Conservation (phyloP, 2,329 filamentous ascomycete species). For the Hypoxylon sp. region DNA sequence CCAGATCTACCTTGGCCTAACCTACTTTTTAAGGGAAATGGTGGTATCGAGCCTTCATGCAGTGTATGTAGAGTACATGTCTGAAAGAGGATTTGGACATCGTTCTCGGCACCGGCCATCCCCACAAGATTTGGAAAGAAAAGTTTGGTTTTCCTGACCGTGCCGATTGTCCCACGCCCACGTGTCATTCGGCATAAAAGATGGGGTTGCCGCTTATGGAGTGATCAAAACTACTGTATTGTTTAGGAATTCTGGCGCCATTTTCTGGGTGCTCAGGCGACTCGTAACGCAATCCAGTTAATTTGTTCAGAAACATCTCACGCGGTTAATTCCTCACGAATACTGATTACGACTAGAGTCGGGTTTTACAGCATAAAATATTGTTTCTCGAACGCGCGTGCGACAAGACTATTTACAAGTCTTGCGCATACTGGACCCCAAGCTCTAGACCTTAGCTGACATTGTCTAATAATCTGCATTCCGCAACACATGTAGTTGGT, state of each 20-base stretch:
- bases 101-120: conserved; percentile 29
- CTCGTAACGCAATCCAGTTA: conserved; percentile 4
- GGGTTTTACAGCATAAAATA: conserved; percentile 16
- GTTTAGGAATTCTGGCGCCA: conserved; percentile 12
- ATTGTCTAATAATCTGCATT: conserved; percentile 17
- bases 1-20: conserved; percentile 1
- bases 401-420: conserved; percentile 3
- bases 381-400: conserved; percentile 17
- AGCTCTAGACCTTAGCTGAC: conserved; percentile 5
- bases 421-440: not conserved
- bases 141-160: conserved; percentile 20
- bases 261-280: not conserved
- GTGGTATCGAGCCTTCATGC: not conserved
- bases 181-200: conserved; percentile 28
- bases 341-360: conserved; percentile 11
- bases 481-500: not conserved
- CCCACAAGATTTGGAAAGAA: conserved; percentile 15
- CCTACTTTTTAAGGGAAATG: conserved; percentile 7
- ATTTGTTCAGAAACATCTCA: conserved; percentile 9
- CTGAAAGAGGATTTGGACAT: conserved; percentile 24
- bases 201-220: conserved; percentile 23
- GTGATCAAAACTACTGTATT: conserved; percentile 22
- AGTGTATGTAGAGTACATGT: conserved; percentile 8
- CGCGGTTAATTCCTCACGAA: conserved; percentile 13
- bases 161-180: conserved; percentile 21